Evolutionary conservation across 1,139 yeast species (phyloP).

Genomic region (Debaryomyces psychrophilus): DNA sequence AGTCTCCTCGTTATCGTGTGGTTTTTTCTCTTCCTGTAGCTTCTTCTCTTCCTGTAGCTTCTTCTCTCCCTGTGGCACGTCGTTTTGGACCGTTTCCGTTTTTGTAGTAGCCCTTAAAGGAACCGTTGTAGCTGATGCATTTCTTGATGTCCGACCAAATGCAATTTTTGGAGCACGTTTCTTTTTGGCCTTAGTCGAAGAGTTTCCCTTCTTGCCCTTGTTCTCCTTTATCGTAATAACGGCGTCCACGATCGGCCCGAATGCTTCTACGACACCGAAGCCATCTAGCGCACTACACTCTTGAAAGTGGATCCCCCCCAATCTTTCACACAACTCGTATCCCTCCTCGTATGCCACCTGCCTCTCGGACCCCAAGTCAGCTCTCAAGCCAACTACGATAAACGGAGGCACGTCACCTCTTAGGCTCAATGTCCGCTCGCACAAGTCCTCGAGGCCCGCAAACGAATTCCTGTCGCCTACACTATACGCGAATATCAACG

Average conservation of each 20-base stretch:
- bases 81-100: too few species aligned
- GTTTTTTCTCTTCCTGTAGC: neutral
- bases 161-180: neutral
- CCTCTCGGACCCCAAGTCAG: conserved; percentile 30
- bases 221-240: conserved; percentile 7
- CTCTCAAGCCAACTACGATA: conserved; percentile 37
- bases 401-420: conserved; percentile 32
- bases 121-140: neutral
- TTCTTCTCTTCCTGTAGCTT: neutral
- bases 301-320: conserved; percentile 32
- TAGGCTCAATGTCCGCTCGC: conserved; percentile 24
- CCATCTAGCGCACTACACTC: conserved; percentile 35
- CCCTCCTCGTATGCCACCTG: conserved; percentile 37
- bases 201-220: neutral
- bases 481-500: conserved; percentile 37
- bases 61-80: too few species aligned
- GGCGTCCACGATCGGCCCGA: conserved; percentile 29
- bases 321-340: conserved; percentile 25
- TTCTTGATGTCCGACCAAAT: neutral
- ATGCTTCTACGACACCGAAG: conserved; percentile 29
- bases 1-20: neutral
- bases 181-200: neutral
- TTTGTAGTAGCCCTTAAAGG: neutral
- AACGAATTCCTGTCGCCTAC: conserved; percentile 32
- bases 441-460: conserved; percentile 31